Evolutionary conservation across 75 land plant species (phyloP), one percentile per base, ranked within the genome.

Genomic region (Gnetum montanum): DNA sequence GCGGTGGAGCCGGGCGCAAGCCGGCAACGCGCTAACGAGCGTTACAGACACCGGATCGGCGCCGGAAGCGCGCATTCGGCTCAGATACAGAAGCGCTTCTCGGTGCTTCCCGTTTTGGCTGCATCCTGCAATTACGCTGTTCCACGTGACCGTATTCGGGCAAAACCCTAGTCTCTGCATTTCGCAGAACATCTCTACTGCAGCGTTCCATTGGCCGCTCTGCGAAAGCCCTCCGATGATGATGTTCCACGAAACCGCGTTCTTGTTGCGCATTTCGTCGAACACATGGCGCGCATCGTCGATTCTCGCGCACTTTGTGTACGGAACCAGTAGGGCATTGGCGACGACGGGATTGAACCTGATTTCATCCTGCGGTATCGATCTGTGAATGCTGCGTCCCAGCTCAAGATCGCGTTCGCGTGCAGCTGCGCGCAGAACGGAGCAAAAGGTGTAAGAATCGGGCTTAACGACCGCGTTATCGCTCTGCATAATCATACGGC

Each of bases 211-310:
- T 37, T 40, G 41, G 18, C 68, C 68, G 54, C 43, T 16, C 18
- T 44, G 31, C 18, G 60, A 67, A 63, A 50, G 60, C 11, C 66
- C 64, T 38, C 60, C 47, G 46, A 77, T 64, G 49, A 77, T 63
- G 20, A 64, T 50, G 22, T 65, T 77, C 80, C 79, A 76, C n/a
- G 73, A 70, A 1, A 70, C 60, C 50, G 60, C 29, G 47, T 70
- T 63, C 37, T 59, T 77, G 3, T 15, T 8, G 4, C 4, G 27
- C 34, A 80, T 65, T 23, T 40, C 18, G 29, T 66, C 28, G 24
- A 80, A 80, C 7, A 80, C 49, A 8, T 19, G 27, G 22, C 60
- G 58, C 57, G 75, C 74, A 46, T 44, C 26, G 0, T 41, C 51
- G 16, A 74, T 3, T 10, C 11, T 13, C 18, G 74, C 74, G 60